These are phyloP conservation scores for Isabelozyma pseudorhagii DNA, from an alignment of 805 yeast species.

Conservation along the genomic window DNA sequence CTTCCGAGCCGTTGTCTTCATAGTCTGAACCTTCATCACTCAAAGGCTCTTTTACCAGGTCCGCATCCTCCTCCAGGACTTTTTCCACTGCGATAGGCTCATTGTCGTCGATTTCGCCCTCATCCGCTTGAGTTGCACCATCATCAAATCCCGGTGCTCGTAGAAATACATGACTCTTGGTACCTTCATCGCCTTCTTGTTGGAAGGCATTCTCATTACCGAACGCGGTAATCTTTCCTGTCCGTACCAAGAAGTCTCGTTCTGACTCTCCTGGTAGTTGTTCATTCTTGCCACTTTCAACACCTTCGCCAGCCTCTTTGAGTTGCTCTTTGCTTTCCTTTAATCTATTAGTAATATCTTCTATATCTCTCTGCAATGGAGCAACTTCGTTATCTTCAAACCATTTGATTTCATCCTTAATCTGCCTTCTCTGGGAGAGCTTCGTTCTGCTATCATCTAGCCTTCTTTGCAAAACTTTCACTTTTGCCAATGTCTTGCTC, in stretches of 20 bases:
- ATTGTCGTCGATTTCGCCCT: slow-evolving; percentile 2
- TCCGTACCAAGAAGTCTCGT: slow-evolving; percentile 76
- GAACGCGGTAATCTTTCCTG: slow-evolving; percentile 93
- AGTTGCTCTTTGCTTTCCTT: slow-evolving; percentile 38
- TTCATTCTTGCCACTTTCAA: slow-evolving; percentile 16
- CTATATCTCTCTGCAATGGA: slow-evolving; percentile 56
- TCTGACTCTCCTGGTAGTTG: slow-evolving; percentile 71
- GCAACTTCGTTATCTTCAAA: slow-evolving; percentile 49
- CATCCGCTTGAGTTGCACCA: slow-evolving; percentile 4
- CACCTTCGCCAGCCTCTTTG: neutral
- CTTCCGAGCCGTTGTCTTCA: slow-evolving; percentile 6
- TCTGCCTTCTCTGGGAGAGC: slow-evolving; percentile 58
- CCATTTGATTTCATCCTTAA: slow-evolving; percentile 52
- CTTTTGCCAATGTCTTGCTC: slow-evolving; percentile 39
- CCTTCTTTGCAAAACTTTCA: slow-evolving; percentile 46
- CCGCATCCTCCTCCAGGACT: neutral
- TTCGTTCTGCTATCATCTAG: slow-evolving; percentile 52
- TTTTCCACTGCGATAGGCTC: neutral
- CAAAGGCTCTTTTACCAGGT: neutral
- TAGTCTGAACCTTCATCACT: slow-evolving; percentile 6
- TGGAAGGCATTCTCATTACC: slow-evolving; percentile 64
- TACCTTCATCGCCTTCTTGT: slow-evolving; percentile 21
- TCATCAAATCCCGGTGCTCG: slow-evolving; percentile 49
- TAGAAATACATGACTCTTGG: slow-evolving; percentile 41
- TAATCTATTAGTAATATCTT: slow-evolving; percentile 46